phyloP scores from a whole-genome alignment of 305 asterid species.

The Striga hermonthica region DNA sequence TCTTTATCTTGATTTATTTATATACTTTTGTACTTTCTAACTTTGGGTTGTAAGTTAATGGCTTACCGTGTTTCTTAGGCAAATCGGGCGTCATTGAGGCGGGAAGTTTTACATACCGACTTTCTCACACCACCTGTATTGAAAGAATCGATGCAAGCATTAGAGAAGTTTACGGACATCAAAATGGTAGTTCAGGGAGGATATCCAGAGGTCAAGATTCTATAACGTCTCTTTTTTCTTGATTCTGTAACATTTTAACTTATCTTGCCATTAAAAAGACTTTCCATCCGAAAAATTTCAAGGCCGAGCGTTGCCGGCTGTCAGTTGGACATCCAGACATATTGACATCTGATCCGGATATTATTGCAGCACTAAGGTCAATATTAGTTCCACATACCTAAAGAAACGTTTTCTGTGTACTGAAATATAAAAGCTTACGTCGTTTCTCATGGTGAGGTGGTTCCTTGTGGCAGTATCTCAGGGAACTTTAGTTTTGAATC shows the following conservation, averaged over 20 bases:
- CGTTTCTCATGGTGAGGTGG: constrained; percentile 27
- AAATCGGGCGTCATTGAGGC: constrained; percentile 67
- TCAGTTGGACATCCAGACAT: constrained; percentile 80
- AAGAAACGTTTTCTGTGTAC: not conserved
- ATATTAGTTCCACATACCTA: constrained; percentile 8
- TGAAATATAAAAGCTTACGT: not conserved
- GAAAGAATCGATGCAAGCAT: constrained; percentile 57
- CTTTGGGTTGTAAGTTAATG: not conserved
- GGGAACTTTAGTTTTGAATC: constrained; percentile 83
- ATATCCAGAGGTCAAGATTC: constrained; percentile 75
- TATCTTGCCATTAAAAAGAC: not conserved
- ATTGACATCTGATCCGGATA: constrained; percentile 67
- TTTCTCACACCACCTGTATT: constrained; percentile 80
- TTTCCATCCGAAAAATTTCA: constrained; percentile 23
- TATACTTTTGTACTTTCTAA: too few species aligned
- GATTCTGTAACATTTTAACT: constrained; percentile 10
- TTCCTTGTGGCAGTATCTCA: constrained; percentile 53
- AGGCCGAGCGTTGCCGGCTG: constrained; percentile 95
- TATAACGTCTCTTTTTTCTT: constrained; percentile 4
- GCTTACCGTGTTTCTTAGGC: constrained; percentile 46
- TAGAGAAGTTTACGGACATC: constrained; percentile 56
- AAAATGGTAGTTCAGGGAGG: constrained; percentile 79
- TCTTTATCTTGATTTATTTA: not conserved
- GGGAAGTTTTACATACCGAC: constrained; percentile 74
- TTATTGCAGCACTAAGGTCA: constrained; percentile 80